phyloP scores from a whole-genome alignment of 805 yeast genomes.

The Yamadazyma sp. region DNA sequence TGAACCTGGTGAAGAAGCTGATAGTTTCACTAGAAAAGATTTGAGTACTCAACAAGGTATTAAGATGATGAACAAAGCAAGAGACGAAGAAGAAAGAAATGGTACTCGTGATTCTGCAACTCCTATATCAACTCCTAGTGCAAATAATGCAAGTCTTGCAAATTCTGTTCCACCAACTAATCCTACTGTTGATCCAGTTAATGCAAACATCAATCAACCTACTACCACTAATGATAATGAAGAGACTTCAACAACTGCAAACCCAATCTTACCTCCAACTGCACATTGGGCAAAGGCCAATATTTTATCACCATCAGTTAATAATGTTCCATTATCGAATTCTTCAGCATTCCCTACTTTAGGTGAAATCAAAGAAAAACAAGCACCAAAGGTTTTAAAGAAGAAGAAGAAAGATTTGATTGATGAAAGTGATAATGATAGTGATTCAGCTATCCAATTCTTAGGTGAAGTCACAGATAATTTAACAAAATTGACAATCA shows the following conservation, averaged over 20 bases:
- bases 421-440: constrained; percentile 48
- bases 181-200: not conserved
- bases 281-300: constrained; percentile 57
- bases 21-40: constrained; percentile 88
- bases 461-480: constrained; percentile 46
- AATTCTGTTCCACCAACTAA: constrained; percentile 8
- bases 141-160: constrained; percentile 11
- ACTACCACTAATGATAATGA: constrained; percentile 9
- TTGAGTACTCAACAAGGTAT: constrained; percentile 71
- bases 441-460: constrained; percentile 41
- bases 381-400: constrained; percentile 27
- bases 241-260: constrained; percentile 16
- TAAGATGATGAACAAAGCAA: constrained; percentile 37
- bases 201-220: not conserved
- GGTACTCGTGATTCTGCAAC: not conserved
- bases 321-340: constrained; percentile 39
- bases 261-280: constrained; percentile 62
- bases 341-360: constrained; percentile 59
- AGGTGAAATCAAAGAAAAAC: constrained; percentile 43
- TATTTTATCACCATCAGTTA: constrained; percentile 31
- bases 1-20: constrained; percentile 99
- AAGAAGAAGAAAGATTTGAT: constrained; percentile 33
- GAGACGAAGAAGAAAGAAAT: constrained; percentile 18
- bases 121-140: not conserved
- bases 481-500: constrained; percentile 35